Percentiles rank a stretch among this genome's conserved stretches.
Evolutionary conservation across 2,329 filamentous ascomycete genomes (phyloP).

Genomic region (Ceratocystis papillata): DNA sequence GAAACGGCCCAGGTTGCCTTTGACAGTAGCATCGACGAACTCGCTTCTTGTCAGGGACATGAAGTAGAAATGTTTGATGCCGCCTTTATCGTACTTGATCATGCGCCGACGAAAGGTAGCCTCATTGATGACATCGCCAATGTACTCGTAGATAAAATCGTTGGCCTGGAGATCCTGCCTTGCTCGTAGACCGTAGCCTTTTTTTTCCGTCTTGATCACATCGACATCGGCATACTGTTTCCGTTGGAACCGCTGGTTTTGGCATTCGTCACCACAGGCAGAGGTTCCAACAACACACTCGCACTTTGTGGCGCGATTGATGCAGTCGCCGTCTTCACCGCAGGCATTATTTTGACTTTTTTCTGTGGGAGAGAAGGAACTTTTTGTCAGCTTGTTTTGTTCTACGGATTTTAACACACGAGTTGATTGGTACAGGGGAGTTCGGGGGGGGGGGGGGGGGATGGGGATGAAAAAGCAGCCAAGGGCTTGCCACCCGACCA

Average conservation of each 20-base stretch:
- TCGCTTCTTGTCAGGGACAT: conserved; percentile 96
- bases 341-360: conserved; percentile 69
- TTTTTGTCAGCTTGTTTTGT: background rate
- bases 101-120: conserved; percentile 78
- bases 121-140: conserved; percentile 96
- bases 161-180: conserved; percentile 65
- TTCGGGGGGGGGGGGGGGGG: background rate
- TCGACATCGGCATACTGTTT: conserved; percentile 83
- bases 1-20: conserved; percentile 88
- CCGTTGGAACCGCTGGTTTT: conserved; percentile 89
- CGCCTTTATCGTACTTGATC: conserved; percentile 86
- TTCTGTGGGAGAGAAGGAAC: conserved; percentile 33
- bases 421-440: no score
- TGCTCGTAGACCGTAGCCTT: conserved; percentile 83
- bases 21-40: conserved; percentile 95
- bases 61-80: conserved; percentile 99
- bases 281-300: conserved; percentile 73
- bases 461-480: background rate
- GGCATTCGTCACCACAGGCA: conserved; percentile 72
- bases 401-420: background rate
- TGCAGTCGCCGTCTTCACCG: conserved; percentile 93
- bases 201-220: conserved; percentile 96
- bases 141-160: conserved; percentile 96
- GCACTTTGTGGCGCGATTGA: conserved; percentile 96
- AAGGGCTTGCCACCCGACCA: background rate